A percentile compares a stretch with the other conserved stretches of the same genome.
Evolutionary conservation across 2,329 filamentous ascomycete species (phyloP).

Genomic region (Pezicula carpinea): DNA sequence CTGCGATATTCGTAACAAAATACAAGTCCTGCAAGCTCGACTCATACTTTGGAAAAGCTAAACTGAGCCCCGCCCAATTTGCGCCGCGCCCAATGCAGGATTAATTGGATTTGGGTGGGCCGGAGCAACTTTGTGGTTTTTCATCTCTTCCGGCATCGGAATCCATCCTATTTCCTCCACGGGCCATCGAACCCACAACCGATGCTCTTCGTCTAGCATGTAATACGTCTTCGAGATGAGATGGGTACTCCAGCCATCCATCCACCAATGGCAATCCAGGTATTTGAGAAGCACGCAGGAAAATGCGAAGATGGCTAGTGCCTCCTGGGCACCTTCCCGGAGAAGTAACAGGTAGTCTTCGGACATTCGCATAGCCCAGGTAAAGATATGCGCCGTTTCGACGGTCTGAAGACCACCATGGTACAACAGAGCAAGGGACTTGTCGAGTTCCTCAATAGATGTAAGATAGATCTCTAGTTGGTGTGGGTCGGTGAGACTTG

Average conservation of each 20-base stretch:
- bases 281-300: constrained; percentile 26
- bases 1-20: too few relatives aligned
- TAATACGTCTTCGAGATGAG: constrained; percentile 24
- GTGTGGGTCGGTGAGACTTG: constrained; percentile 11
- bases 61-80: too few relatives aligned
- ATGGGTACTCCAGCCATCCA: constrained; percentile 28
- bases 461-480: constrained; percentile 21
- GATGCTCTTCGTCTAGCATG: constrained; percentile 27
- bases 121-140: too few relatives aligned
- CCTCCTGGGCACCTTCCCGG: constrained; percentile 26
- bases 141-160: background rate
- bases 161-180: constrained; percentile 15
- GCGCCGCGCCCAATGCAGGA: too few relatives aligned
- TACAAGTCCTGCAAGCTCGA: too few relatives aligned
- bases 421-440: constrained; percentile 21
- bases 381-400: constrained; percentile 32
- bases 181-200: constrained; percentile 25
- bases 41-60: too few relatives aligned
- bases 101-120: too few relatives aligned
- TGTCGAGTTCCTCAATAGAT: constrained; percentile 28
- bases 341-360: constrained; percentile 31
- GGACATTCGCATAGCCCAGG: constrained; percentile 31
- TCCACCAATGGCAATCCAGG: constrained; percentile 27
- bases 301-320: constrained; percentile 28
- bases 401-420: constrained; percentile 12